A percentile compares a stretch with the other conserved stretches of the same genome.
Evolutionary conservation across 83 land plant species (phyloP).

Genomic region (Picea abies): DNA sequence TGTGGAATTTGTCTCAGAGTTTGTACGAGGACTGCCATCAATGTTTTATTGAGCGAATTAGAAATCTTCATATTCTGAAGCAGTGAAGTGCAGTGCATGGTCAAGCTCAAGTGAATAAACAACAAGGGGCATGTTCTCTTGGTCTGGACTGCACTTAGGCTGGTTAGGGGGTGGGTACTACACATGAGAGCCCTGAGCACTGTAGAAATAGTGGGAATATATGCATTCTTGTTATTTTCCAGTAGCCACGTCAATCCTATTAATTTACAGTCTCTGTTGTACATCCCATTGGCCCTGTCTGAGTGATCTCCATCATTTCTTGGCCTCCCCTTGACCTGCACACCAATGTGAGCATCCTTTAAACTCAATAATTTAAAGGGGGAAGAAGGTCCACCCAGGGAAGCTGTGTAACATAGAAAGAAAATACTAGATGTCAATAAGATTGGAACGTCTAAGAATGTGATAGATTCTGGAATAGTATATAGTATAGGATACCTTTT

Average conservation of each 20-base stretch:
- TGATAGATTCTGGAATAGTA: too few species aligned
- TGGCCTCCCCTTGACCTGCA: constrained; percentile 15
- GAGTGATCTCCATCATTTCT: constrained; percentile 1
- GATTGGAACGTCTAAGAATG: too few species aligned
- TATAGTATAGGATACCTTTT: constrained; percentile 40
- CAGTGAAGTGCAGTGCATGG: constrained; percentile 15
- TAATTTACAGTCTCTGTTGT: constrained; percentile 71
- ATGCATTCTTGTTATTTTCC: constrained; percentile 71
- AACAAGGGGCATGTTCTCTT: constrained; percentile 91
- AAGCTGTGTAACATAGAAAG: too few species aligned
- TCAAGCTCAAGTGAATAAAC: constrained; percentile 46
- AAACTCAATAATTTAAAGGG: too few species aligned
- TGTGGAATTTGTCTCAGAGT: too few species aligned
- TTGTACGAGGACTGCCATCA: too few species aligned
- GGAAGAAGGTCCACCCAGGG: too few species aligned
- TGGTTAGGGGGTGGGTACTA: constrained; percentile 48
- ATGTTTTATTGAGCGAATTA: too few species aligned
- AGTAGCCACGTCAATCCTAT: constrained; percentile 90
- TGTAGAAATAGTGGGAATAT: constrained; percentile 85
- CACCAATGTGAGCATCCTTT: too few species aligned
- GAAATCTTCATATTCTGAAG: not conserved
- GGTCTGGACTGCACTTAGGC: constrained; percentile 66
- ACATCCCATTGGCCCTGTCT: constrained; percentile 47
- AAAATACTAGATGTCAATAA: too few species aligned
- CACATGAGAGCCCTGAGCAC: constrained; percentile 84